Evolutionary conservation across 2,329 filamentous ascomycete species (phyloP).

Genomic region (Colletotrichum costaricense): DNA sequence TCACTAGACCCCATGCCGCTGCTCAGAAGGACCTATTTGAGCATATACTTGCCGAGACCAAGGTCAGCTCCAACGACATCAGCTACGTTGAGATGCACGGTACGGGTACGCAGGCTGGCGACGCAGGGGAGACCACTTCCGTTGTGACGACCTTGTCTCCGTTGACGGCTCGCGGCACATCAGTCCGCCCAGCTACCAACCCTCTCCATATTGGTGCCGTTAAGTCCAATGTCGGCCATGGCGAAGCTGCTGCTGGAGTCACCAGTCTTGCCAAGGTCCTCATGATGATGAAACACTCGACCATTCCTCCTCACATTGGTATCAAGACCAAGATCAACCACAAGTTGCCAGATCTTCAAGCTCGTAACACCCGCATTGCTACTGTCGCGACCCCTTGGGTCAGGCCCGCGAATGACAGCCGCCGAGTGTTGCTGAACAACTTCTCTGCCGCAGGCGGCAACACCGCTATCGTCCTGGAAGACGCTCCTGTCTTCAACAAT

Average conservation of each 20-base stretch:
- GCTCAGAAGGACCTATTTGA: constrained; percentile 53
- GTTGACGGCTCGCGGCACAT: constrained; percentile 36
- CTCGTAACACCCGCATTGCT: constrained; percentile 68
- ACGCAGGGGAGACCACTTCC: constrained; percentile 39
- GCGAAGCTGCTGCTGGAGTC: constrained; percentile 30
- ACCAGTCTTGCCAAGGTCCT: constrained; percentile 32
- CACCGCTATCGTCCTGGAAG: constrained; percentile 73
- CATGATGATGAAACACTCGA: constrained; percentile 26
- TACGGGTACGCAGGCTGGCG: constrained; percentile 49
- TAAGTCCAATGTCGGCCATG: constrained; percentile 37
- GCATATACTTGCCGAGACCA: constrained; percentile 44
- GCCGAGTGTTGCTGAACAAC: constrained; percentile 71
- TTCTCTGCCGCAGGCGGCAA: constrained; percentile 79
- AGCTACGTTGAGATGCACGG: constrained; percentile 59
- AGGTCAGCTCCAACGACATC: constrained; percentile 62
- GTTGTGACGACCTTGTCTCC: constrained; percentile 41
- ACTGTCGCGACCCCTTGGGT: constrained; percentile 61
- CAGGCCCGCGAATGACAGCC: constrained; percentile 57
- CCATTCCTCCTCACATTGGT: constrained; percentile 61
- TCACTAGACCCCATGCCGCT: constrained; percentile 50
- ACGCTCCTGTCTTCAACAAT: constrained; percentile 59
- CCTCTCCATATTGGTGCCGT: constrained; percentile 41
- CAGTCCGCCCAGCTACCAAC: constrained; percentile 14
- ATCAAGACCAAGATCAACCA: constrained; percentile 74
- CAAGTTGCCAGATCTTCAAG: constrained; percentile 66